Base-by-base conservation (phyloP, 306 rosid genomes). In the Ormosia semicastrata region DNA sequence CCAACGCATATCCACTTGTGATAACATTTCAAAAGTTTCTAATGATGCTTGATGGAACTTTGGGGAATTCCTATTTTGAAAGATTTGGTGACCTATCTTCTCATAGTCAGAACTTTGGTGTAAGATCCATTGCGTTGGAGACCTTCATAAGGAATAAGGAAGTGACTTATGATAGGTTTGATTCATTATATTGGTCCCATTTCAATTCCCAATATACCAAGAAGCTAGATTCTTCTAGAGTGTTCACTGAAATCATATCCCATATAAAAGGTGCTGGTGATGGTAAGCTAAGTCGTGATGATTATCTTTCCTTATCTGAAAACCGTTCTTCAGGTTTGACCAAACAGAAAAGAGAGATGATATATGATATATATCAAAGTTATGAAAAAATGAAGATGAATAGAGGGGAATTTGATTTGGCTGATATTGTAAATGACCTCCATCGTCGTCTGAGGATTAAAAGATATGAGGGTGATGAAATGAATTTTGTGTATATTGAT, bases 1-100 rank as follows among this genome's bases (percentile, higher is more conserved):
- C 82, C 6, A 30, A 74, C 2, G 86, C 82, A 2, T 93, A 85
- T 62, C 98, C 98, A 9, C 92, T 93, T 37, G 94, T 90, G 15
- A 85, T 91, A 58, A 89, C 98, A 47, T 91, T 93, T 84, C 83
- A 89, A 41, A 91, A 94, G 81, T 87, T 94, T 81, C 72, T 91
- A 77, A 87, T 91, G 93, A 93, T 93, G 98, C 93, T 93, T 43
- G 94, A 93, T 78, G 92, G 93, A 73, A 86, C 97, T 41, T 40
- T 91, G 79, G 79, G 88, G 18, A 81, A 89, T 71, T 91, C 98
- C 4, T 94, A 80, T 83, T 94, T 94, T 74, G 91, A 82, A 71
- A 89, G 92, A 56, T 94, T 94, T 66, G 72, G 37, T 30, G 89
- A 80, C 44, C 39, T 81, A 10, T 64, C 66, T 9, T 41, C 84